These are phyloP conservation scores for Sporobolomyces phaffii DNA, from an alignment of 768 basidiomycete genomes.

Conservation along the genomic window DNA sequence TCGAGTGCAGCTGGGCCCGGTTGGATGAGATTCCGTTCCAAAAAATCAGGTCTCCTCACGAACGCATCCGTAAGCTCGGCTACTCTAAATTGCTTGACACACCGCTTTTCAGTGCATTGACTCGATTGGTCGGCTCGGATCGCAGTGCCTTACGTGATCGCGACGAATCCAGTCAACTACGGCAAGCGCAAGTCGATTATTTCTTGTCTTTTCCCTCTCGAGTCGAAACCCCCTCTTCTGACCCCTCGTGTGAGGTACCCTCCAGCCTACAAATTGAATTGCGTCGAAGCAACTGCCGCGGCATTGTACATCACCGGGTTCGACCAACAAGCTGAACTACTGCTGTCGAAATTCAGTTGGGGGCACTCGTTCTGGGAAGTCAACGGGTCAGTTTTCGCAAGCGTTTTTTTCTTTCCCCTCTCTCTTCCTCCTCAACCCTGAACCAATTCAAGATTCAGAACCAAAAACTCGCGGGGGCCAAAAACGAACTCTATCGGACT, in stretches of 20 bases:
- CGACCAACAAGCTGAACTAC: slow-evolving; percentile 65
- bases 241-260: too few species aligned
- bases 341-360: slow-evolving; percentile 84
- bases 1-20: slow-evolving; percentile 97
- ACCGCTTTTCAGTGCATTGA: neutral
- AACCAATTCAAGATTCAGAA: neutral
- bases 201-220: too few species aligned
- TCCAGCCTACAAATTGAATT: slow-evolving; percentile 77
- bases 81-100: neutral
- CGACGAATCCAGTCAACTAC: slow-evolving; percentile 95
- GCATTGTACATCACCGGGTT: slow-evolving; percentile 92
- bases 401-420: neutral
- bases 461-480: too few species aligned
- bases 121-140: too few species aligned
- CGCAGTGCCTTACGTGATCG: slow-evolving; percentile 92
- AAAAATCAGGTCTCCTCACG: slow-evolving; percentile 88
- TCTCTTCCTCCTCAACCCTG: neutral
- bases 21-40: slow-evolving; percentile 88
- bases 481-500: too few species aligned
- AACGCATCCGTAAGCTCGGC: slow-evolving; percentile 65
- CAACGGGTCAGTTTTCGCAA: slow-evolving; percentile 57
- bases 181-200: slow-evolving; percentile 57
- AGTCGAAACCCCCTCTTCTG: neutral
- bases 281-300: slow-evolving; percentile 71
- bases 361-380: slow-evolving; percentile 79